phyloP scores from a whole-genome alignment of 495 filamentous ascomycete genomes.

The Neurospora terricola region DNA sequence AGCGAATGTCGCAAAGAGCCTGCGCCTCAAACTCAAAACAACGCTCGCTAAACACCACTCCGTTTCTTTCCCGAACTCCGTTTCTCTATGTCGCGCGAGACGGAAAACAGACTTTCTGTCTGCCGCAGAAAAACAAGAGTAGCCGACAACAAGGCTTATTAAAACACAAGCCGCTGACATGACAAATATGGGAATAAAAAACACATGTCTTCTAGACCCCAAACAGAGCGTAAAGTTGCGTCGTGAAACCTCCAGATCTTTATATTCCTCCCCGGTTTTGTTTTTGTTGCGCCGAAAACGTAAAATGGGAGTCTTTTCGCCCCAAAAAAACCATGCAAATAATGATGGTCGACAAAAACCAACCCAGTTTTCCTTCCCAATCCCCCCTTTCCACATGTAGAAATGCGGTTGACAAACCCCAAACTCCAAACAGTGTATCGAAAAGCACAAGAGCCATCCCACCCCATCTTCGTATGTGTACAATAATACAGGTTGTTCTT shows the following conservation, averaged over 20 bases:
- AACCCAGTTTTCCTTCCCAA: not conserved
- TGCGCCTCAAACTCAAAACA: not conserved
- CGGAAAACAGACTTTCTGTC: not conserved
- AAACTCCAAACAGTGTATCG: not conserved
- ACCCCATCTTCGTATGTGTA: not conserved
- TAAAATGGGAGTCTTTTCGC: not conserved
- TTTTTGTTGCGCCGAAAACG: slow-evolving; percentile 4
- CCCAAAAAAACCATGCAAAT: not conserved
- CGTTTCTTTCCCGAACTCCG: not conserved
- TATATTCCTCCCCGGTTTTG: not conserved
- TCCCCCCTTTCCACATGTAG: not conserved
- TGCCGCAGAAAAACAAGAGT: not conserved
- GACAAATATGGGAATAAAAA: not conserved
- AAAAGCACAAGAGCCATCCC: not conserved
- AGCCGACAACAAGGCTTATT: not conserved
- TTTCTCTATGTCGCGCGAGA: not conserved
- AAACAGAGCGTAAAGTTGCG: not conserved
- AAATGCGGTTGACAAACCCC: not conserved
- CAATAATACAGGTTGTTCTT: not conserved
- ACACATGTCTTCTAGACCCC: not conserved
- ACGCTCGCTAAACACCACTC: not conserved
- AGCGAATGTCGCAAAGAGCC: not conserved
- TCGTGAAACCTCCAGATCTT: not conserved
- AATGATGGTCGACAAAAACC: not conserved
- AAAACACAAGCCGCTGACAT: not conserved